Base-by-base conservation (phyloP, 129 eudicot species). In the Heracleum sosnowskyi region DNA sequence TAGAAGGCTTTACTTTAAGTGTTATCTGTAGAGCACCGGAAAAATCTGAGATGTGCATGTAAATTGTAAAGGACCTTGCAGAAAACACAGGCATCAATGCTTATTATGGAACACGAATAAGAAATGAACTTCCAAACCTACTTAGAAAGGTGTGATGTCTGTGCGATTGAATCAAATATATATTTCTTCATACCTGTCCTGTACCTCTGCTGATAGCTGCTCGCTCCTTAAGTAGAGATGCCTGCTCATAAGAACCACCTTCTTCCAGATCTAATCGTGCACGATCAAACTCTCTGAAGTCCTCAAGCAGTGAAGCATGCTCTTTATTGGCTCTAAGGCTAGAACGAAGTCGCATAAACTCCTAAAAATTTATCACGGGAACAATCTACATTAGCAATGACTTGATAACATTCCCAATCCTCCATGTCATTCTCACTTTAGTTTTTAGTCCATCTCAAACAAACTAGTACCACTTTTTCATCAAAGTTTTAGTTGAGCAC, bases 231-330 rank as follows among this genome's bases (percentile, higher is more conserved):
- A 96, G 86, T 63, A 96, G 93, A 80, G 95, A 87, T 71, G 94
- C 88, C 81, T 87, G 95, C 45, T 92, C 97, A 55, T 83, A 78
- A 63, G 96, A 92, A 79, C 88, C 88, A 60, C 95, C 96, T 37
- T 92, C 97, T 90, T 96, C 99, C 68, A 92, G 77, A 84, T 95
- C 99, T 86, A 90, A 86, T 84, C 94, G 86, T 76, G 96, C 79
- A 76, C 91, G 87, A 63, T 95, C 99, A 62, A 95, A 89, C 86
- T 95, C 97, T 82, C 96, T 85, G 74, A 95, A 92, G 86, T 95
- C 97, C 80, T 95, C 95, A 46, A 95, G 92, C 86, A 95, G 79
- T 69, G 97, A 92, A 60, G 99, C 99, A 82, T 96, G 99, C 82
- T 96, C 99, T 86, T 88, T 93, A 85, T 92, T 96, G 36, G 97